A percentile compares a stretch with the other conserved stretches of the same genome.
These are phyloP conservation scores for Rhodotorula kratochvilovae DNA, from an alignment of 768 basidiomycete genomes.

Conservation along the genomic window DNA sequence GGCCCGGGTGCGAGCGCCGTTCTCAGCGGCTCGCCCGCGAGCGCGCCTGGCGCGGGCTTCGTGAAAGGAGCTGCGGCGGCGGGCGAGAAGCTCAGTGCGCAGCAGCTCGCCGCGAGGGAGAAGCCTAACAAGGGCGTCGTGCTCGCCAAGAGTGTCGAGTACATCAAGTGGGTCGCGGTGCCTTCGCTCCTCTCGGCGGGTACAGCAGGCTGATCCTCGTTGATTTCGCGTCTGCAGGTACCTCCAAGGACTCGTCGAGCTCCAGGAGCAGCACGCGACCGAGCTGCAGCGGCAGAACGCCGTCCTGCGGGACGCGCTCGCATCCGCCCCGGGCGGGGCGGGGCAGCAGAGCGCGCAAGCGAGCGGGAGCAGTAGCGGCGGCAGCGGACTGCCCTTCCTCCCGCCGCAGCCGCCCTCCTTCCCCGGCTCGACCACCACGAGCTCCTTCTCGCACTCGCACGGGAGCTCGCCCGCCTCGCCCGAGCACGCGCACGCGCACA, in stretches of 20 bases:
- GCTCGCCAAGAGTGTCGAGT: constrained; percentile 72
- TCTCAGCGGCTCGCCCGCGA: constrained; percentile 26
- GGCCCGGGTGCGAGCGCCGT: not conserved
- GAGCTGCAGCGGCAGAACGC: constrained; percentile 33
- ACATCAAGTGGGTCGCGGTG: constrained; percentile 50
- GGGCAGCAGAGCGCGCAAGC: not conserved
- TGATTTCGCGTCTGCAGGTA: constrained; percentile 3
- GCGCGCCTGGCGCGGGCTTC: constrained; percentile 25
- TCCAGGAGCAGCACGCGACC: constrained; percentile 24
- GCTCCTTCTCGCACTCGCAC: not conserved
- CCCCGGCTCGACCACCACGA: not conserved
- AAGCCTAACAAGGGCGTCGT: constrained; percentile 97
- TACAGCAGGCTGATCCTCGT: not conserved
- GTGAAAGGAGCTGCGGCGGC: not conserved
- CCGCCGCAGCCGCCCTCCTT: not conserved
- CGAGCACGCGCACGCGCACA: not conserved
- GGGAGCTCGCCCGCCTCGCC: not conserved
- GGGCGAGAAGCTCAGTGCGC: not conserved
- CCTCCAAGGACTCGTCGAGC: constrained; percentile 32
- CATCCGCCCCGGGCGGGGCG: not conserved
- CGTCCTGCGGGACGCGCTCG: constrained; percentile 1
- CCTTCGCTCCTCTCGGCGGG: not conserved
- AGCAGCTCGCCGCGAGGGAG: constrained; percentile 46
- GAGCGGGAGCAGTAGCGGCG: too few species aligned
- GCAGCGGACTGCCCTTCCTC: not conserved